Base-by-base conservation (phyloP, 805 yeast species). In the Candida stauntonica region DNA sequence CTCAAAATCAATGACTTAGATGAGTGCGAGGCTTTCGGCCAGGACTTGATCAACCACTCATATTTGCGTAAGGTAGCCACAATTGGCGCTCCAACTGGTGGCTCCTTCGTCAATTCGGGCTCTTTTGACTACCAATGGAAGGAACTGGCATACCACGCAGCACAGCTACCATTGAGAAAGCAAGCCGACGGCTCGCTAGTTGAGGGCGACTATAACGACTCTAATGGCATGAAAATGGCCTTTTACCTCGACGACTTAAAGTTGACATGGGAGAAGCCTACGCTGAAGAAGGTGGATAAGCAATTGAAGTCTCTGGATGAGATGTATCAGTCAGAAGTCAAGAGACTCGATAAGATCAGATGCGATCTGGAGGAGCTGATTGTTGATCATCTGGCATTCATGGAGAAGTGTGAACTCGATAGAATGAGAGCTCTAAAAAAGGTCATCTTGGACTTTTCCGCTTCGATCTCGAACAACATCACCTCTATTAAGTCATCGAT, bases 371-470 rank as follows among this genome's bases (percentile, higher is more conserved):
- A 87, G 58, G 91, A 83, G 52, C 56, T 73, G 24, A 68, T 82
- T 40, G 72, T 81, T 57, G 89, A 81, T 48, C 89, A 84, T 54
- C 64, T 81, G 35, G 62, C 79, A 17, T 85, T 81, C 56, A 77
- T 86, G 85, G 91, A 86, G 57, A 74, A 79, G 51, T 86, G 93
- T 63, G 95, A 86, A 61, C 59, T 75, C 26, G 94, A 86, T 61
- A 72, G 96, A 46, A 66, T 84, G 42, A 70, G 72, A 46, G 93
- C 93, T 0, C 64, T 86, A 44, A 85, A 86, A 58, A 81, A 83
- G 43, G 89, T 80, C 2, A 73, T 83, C 9, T 68, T 77, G 36
- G 95, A 86, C 56, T 84, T 83, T 49, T 64, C 83, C 17, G 77
- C 86, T 0, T 70, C 82, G 3, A 67, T 84, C 26, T 71, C 86